Evolutionary conservation across 345 rosid species (phyloP).

Genomic region (Gossypium longicalyx): DNA sequence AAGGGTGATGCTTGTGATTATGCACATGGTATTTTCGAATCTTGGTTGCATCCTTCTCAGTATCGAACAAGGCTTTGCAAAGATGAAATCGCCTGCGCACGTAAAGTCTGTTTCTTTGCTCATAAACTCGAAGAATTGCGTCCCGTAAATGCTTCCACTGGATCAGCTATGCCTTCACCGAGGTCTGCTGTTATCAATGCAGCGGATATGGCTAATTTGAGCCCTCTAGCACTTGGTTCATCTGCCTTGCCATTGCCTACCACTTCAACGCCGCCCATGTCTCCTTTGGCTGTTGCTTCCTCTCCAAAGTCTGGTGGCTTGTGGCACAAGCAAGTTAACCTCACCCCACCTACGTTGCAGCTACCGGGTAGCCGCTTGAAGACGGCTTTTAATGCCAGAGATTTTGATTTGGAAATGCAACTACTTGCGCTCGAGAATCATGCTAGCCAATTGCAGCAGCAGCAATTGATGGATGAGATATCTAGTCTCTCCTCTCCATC

Average conservation of each 20-base stretch:
- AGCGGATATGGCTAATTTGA: conserved; percentile 55
- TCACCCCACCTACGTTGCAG: conserved; percentile 72
- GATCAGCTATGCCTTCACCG: conserved; percentile 92
- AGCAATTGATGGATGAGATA: conserved; percentile 54
- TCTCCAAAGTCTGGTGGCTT: conserved; percentile 61
- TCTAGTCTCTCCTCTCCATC: conserved; percentile 58
- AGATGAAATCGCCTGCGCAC: conserved; percentile 77
- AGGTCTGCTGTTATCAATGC: conserved; percentile 46
- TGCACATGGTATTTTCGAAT: conserved; percentile 94
- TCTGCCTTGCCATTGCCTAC: conserved; percentile 48
- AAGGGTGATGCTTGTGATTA: conserved; percentile 90
- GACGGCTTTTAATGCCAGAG: conserved; percentile 68
- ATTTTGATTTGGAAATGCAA: conserved; percentile 69
- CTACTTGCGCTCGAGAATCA: conserved; percentile 48
- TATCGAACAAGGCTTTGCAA: conserved; percentile 93
- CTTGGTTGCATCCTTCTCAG: conserved; percentile 97
- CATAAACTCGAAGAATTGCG: conserved; percentile 81
- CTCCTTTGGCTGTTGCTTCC: conserved; percentile 63
- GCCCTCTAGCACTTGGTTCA: conserved; percentile 54
- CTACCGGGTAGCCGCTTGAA: conserved; percentile 76
- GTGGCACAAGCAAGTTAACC: conserved; percentile 80
- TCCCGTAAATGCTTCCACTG: conserved; percentile 85
- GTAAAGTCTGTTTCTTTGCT: conserved; percentile 98
- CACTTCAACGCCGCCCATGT: conserved; percentile 65
- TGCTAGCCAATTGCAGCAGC: conserved; percentile 29